Percentiles rank a stretch among this genome's conserved stretches.
Conservation (phyloP, 495 filamentous ascomycete genomes). For the Lentithecium fluviatile region DNA sequence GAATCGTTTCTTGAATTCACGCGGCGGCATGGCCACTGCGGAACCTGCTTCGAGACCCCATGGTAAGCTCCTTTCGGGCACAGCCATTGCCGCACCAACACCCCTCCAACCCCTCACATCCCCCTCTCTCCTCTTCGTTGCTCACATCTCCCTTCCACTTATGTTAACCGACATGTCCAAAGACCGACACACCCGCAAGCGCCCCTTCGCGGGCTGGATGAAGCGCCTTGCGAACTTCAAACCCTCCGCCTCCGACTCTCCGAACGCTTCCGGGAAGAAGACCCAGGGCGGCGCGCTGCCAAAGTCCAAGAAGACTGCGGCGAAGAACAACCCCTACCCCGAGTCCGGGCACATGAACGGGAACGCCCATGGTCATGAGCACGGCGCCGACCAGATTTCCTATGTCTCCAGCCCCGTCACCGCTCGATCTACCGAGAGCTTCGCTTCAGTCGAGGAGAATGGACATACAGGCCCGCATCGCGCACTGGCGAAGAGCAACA, state of each 20-base stretch:
- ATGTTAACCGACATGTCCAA: constrained; percentile 31
- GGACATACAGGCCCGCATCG: constrained; percentile 45
- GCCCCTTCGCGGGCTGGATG: constrained; percentile 90
- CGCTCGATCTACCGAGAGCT: constrained; percentile 45
- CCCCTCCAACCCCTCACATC: neutral
- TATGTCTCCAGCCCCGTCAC: constrained; percentile 50
- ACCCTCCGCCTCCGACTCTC: constrained; percentile 55
- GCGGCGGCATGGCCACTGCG: constrained; percentile 61
- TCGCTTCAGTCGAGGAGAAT: constrained; percentile 43
- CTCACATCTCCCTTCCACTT: neutral
- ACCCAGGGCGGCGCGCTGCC: constrained; percentile 41
- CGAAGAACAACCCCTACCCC: constrained; percentile 84
- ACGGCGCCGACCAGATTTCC: constrained; percentile 58
- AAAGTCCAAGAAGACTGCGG: constrained; percentile 61
- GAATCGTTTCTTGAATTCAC: constrained; percentile 11
- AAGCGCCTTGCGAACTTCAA: constrained; percentile 90
- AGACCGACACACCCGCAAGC: constrained; percentile 70
- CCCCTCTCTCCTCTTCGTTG: neutral
- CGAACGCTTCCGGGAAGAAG: constrained; percentile 54
- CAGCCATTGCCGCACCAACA: constrained; percentile 3
- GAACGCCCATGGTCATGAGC: constrained; percentile 54
- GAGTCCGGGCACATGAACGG: constrained; percentile 57
- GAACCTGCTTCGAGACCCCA: constrained; percentile 63
- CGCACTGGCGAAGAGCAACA: constrained; percentile 59
- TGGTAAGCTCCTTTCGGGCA: constrained; percentile 51